Base-by-base conservation (phyloP, 2,329 filamentous ascomycete species). In the Cladosporium sp. region DNA sequence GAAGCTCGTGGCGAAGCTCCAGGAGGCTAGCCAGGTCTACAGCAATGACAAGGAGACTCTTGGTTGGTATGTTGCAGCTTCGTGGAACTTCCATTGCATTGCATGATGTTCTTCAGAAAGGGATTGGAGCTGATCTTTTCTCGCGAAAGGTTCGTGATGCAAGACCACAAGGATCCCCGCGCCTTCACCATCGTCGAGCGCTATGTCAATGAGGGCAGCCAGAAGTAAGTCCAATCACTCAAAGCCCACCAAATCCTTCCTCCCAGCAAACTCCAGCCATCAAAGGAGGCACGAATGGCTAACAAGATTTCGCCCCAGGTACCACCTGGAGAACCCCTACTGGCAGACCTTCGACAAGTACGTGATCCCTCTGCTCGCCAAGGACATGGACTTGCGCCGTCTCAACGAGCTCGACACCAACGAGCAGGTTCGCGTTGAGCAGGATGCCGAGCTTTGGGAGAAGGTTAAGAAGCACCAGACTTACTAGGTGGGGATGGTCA, bases 121-220 rank as follows among this genome's bases (percentile, higher is more conserved):
- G n/a, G n/a, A n/a, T n/a, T n/a, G n/a, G n/a, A n/a, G n/a, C n/a
- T n/a, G n/a, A n/a, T n/a, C n/a, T n/a, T n/a, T n/a, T n/a, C n/a
- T n/a, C n/a, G n/a, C n/a, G n/a, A n/a, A n/a, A 88, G 85, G 85
- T 81, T 86, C 67, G 85, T 89, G 55, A 88, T 88, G 85, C 85
- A 88, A 71, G 82, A 83, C 60, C 76, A 82, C 51, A 74, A 79
- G 59, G 85, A 88, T 65, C 75, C 76, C 38, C 75, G 83, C 51
- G 80, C 83, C 43, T 89, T 89, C 68, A 86, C 82, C 41, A 86
- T 89, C 59, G 84, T 89, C 40, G 85, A 89, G 71, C 74, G 85
- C 27, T 89, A 87, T 67, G 76, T 79, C 60, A 75, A 83, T 53
- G 85, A 88, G 65, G 72, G 71, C 43, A 63, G 59, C 43, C 63